phyloP scores from a whole-genome alignment of 805 yeast species.

The Pichia gijzeniarum region DNA sequence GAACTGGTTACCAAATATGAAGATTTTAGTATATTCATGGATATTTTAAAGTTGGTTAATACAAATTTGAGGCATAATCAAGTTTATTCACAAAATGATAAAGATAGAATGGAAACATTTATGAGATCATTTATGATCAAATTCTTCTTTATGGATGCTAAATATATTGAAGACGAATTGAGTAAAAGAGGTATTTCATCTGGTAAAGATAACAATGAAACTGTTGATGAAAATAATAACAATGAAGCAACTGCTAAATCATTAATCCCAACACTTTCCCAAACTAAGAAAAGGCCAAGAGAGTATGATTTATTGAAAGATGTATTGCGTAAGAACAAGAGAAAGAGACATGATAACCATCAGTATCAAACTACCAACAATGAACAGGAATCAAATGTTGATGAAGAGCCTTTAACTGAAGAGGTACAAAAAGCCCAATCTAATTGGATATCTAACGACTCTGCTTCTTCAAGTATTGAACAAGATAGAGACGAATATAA shows the following conservation, averaged over 20 bases:
- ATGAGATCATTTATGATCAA: slow-evolving; percentile 62
- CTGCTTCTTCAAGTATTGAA: slow-evolving; percentile 19
- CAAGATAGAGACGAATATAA: slow-evolving; percentile 54
- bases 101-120: slow-evolving; percentile 68
- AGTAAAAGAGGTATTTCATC: slow-evolving; percentile 29
- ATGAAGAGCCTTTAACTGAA: slow-evolving; percentile 13
- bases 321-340: slow-evolving; percentile 43
- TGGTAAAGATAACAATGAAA: slow-evolving; percentile 20
- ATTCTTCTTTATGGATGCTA: slow-evolving; percentile 59
- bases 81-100: slow-evolving; percentile 72
- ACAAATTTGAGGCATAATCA: slow-evolving; percentile 63
- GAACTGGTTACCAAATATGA: slow-evolving; percentile 51
- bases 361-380: background rate
- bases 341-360: slow-evolving; percentile 14
- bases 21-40: slow-evolving; percentile 66
- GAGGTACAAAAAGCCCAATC: slow-evolving; percentile 30
- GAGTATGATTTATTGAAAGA: slow-evolving; percentile 57
- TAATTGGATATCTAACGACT: slow-evolving; percentile 31
- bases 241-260: slow-evolving; percentile 10
- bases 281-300: slow-evolving; percentile 39
- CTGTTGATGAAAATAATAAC: slow-evolving; percentile 4
- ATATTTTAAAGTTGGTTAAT: slow-evolving; percentile 61
- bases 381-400: background rate
- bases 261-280: slow-evolving; percentile 22
- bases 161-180: slow-evolving; percentile 38